phyloP scores from a whole-genome alignment of 2,329 filamentous ascomycete species.

The Emericellopsis cladophorae region DNA sequence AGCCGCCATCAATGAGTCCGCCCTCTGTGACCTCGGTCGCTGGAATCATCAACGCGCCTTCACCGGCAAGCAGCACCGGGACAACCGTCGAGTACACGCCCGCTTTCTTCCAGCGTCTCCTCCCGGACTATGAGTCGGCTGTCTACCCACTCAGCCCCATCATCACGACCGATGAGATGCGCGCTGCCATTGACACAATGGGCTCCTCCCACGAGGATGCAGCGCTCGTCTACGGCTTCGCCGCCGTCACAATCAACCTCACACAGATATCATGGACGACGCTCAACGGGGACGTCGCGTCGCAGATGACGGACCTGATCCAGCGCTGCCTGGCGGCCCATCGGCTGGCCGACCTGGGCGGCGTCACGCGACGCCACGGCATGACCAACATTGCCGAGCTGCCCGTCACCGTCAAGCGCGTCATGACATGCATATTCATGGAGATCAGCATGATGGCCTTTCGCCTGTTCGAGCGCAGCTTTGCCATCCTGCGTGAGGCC shows the following conservation, averaged over 20 bases:
- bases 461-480: conserved; percentile 31
- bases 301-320: conserved; percentile 16
- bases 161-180: conserved; percentile 16
- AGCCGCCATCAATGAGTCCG: background rate
- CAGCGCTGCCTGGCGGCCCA: conserved; percentile 14
- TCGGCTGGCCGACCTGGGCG: conserved; percentile 11
- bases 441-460: conserved; percentile 38
- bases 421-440: conserved; percentile 38
- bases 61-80: background rate
- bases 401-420: conserved; percentile 26
- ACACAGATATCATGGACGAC: conserved; percentile 12
- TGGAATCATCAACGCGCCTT: conserved; percentile 15
- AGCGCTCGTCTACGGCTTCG: conserved; percentile 21
- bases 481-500: conserved; percentile 36
- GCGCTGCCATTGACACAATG: conserved; percentile 17
- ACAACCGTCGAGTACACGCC: conserved; percentile 7
- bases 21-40: conserved; percentile 8
- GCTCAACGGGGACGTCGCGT: conserved; percentile 11
- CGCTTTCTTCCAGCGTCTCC: conserved; percentile 18
- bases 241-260: conserved; percentile 22
- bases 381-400: conserved; percentile 22
- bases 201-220: conserved; percentile 17
- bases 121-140: conserved; percentile 18
- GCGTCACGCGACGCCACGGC: conserved; percentile 12
- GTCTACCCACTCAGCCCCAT: conserved; percentile 24